Base-by-base conservation (phyloP, 805 yeast genomes). In the Cyberlindnera mississippiensis region DNA sequence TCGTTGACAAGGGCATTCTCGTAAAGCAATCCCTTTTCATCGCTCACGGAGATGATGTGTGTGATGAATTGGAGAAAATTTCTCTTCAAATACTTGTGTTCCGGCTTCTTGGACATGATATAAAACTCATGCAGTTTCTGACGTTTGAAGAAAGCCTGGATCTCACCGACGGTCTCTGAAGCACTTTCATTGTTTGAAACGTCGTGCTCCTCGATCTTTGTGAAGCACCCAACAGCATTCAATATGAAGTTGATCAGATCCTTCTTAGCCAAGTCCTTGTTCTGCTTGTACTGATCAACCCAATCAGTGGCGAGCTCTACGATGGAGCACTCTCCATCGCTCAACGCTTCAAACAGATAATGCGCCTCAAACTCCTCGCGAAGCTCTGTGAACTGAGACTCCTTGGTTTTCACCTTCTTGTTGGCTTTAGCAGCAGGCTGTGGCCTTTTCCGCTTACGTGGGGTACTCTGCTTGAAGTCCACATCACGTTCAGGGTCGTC, bases 91-190 rank as follows among this genome's bases (percentile, higher is more conserved):
- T 69, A 67, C 49, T 65, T 70, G 50, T 59, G 64, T 32, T 63
- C 66, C 2, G 67, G 52, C 57, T 73, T 73, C 43, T 73, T 79
- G 14, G 83, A 69, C 13, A 68, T 48, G 42, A 87, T 69, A 8
- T 90, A 88, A 50, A 76, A 85, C 51, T 85, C 93, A 53, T 83
- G 90, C 29, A 68, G 56, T 39, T 69, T 69, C 59, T 85, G 90
- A 12, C 68, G 66, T 40, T 73, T 68, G 51, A 85, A 85, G 34
- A 75, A 63, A 15, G 76, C 67, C 47, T 85, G 84, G 20, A 89
- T 62, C 59, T 87, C 96, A 4, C 73, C 78, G 9, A 86, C 75
- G 0, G 96, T 85, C 28, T 81, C 84, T 13, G 74, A 67, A 1
- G 93, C 85, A 7, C 85, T 76, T 32, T 84, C 89, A 40, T 75